A percentile compares a stretch with the other conserved stretches of the same genome.
These are phyloP conservation scores for Melaleuca alternifolia DNA, from an alignment of 345 rosid genomes.

Conservation along the genomic window DNA sequence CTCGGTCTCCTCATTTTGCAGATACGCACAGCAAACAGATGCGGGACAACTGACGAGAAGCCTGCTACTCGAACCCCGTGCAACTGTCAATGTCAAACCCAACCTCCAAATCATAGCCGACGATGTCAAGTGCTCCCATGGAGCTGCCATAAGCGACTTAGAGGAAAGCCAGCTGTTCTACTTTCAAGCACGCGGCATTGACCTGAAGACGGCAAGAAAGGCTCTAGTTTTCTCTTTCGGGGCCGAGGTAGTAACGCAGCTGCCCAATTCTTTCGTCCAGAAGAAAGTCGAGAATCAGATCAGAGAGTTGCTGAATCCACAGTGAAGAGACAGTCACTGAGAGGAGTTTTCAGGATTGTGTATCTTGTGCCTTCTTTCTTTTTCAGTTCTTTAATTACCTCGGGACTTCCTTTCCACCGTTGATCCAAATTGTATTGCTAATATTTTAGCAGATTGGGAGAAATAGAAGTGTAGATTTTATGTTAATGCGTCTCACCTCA, in stretches of 20 bases:
- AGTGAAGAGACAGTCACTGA: neutral
- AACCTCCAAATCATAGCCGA: slow-evolving; percentile 91
- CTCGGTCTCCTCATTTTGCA: neutral
- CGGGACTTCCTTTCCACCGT: neutral
- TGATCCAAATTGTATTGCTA: neutral
- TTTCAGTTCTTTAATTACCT: neutral
- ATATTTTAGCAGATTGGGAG: neutral
- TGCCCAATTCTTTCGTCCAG: slow-evolving; percentile 33
- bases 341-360: neutral
- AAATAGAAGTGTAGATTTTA: neutral
- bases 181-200: slow-evolving; percentile 80
- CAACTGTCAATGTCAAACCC: slow-evolving; percentile 83
- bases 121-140: slow-evolving; percentile 91
- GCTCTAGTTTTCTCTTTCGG: slow-evolving; percentile 85
- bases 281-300: slow-evolving; percentile 48
- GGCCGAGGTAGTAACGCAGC: slow-evolving; percentile 54
- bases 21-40: slow-evolving; percentile 85
- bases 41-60: slow-evolving; percentile 86
- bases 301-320: slow-evolving; percentile 41
- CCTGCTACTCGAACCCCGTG: slow-evolving; percentile 79
- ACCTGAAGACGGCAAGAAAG: slow-evolving; percentile 60
- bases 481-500: neutral
- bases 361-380: neutral
- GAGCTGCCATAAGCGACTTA: slow-evolving; percentile 89
- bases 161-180: slow-evolving; percentile 89